These are phyloP conservation scores for Cymbopogon flexuosus DNA, from an alignment of 202 grass and related monocot species.

Conservation along the genomic window DNA sequence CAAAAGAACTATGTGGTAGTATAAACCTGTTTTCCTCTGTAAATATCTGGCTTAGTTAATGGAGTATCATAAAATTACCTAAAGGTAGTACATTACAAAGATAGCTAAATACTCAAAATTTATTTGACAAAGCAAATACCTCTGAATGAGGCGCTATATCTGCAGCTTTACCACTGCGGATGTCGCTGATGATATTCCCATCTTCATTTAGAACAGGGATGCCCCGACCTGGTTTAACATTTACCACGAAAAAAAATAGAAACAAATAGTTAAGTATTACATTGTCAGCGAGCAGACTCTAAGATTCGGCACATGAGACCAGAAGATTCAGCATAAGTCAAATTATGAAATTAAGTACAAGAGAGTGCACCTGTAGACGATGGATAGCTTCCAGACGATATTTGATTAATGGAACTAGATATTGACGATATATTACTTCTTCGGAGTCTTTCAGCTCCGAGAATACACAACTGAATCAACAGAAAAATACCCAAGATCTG, in stretches of 20 bases:
- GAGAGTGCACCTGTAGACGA: constrained; percentile 49
- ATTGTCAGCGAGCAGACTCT: background rate
- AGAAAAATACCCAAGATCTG: constrained; percentile 97
- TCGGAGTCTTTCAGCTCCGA: constrained; percentile 78
- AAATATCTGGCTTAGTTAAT: constrained; percentile 1
- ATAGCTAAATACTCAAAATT: background rate
- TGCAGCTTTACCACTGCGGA: constrained; percentile 48
- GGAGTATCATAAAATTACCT: background rate
- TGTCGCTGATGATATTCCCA: constrained; percentile 64
- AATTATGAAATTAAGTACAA: constrained; percentile 11
- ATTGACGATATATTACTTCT: constrained; percentile 88
- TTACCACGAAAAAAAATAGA: background rate
- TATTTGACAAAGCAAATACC: constrained; percentile 49
- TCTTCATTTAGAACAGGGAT: constrained; percentile 82
- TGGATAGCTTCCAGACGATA: constrained; percentile 50
- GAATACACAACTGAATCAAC: constrained; percentile 88
- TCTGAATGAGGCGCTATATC: constrained; percentile 45
- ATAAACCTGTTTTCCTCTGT: background rate
- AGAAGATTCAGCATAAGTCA: constrained; percentile 16
- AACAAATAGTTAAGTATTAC: background rate
- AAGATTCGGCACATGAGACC: background rate
- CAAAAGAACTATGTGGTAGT: background rate
- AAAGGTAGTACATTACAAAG: background rate
- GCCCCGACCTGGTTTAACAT: constrained; percentile 45
- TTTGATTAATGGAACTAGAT: constrained; percentile 78